These are phyloP conservation scores for Krasilnikovozyma curviuscula DNA, from an alignment of 768 basidiomycete genomes.

Conservation along the genomic window DNA sequence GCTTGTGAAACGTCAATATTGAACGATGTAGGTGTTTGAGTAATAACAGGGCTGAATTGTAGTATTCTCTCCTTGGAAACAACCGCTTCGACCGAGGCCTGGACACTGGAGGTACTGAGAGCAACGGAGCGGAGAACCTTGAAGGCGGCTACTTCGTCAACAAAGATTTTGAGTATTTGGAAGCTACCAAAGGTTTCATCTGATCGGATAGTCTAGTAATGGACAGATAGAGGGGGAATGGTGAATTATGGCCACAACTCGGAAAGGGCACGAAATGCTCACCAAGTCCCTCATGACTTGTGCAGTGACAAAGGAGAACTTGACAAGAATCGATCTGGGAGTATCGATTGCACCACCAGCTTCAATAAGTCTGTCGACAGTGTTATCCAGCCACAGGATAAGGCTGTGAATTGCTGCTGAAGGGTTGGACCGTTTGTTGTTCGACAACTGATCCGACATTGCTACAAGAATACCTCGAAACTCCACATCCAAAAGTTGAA, in stretches of 20 bases:
- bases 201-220: constrained; percentile 58
- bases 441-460: neutral
- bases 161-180: constrained; percentile 75
- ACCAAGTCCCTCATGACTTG: constrained; percentile 84
- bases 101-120: constrained; percentile 71
- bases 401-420: neutral
- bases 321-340: constrained; percentile 47
- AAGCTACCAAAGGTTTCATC: constrained; percentile 84
- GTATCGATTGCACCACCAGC: neutral
- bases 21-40: too few species aligned
- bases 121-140: constrained; percentile 73
- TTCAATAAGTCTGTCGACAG: neutral
- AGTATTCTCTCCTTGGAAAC: too few species aligned
- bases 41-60: too few species aligned
- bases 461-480: neutral
- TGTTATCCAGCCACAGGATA: neutral
- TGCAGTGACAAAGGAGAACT: constrained; percentile 69
- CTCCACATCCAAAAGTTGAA: constrained; percentile 47
- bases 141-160: constrained; percentile 82
- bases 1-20: too few species aligned
- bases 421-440: neutral
- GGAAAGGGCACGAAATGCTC: constrained; percentile 26
- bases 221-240: neutral
- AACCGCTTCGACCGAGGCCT: too few species aligned
- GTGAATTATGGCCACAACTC: neutral